These are phyloP conservation scores for Leptographium flavum DNA, from an alignment of 2,329 filamentous ascomycete species.

Conservation along the genomic window DNA sequence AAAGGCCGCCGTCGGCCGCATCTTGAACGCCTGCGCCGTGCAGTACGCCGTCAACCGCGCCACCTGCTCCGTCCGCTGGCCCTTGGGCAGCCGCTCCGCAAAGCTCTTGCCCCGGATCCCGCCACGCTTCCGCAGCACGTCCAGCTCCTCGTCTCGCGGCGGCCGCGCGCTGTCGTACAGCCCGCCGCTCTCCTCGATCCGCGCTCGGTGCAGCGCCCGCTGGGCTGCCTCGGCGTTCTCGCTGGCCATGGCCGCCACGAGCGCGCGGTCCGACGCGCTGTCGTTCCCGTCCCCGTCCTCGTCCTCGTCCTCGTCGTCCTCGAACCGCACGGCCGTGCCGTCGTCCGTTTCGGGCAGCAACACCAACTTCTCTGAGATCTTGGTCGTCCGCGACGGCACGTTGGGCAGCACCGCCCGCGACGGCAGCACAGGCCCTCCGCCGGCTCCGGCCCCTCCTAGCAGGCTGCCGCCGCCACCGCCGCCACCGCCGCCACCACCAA, in stretches of 20 bases:
- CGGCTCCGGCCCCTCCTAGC: background rate
- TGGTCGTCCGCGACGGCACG: slow-evolving; percentile 75
- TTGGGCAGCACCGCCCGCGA: slow-evolving; percentile 32
- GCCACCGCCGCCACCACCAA: too few species aligned
- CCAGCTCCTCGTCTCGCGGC: slow-evolving; percentile 52
- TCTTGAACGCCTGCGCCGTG: slow-evolving; percentile 85
- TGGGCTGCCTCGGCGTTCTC: slow-evolving; percentile 45
- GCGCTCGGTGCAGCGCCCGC: slow-evolving; percentile 19
- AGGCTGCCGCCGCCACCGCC: background rate
- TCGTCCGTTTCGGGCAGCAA: slow-evolving; percentile 69
- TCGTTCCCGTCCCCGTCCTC: slow-evolving; percentile 18
- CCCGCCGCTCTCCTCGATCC: slow-evolving; percentile 20
- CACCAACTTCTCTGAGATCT: slow-evolving; percentile 94
- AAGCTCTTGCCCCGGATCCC: slow-evolving; percentile 69
- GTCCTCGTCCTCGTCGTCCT: slow-evolving; percentile 41
- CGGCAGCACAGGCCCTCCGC: background rate
- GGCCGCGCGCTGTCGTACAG: slow-evolving; percentile 28
- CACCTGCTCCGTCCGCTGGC: slow-evolving; percentile 72
- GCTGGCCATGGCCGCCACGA: slow-evolving; percentile 20
- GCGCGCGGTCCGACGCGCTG: slow-evolving; percentile 22
- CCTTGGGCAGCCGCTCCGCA: slow-evolving; percentile 82
- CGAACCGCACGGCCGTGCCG: slow-evolving; percentile 17
- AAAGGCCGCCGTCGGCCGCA: slow-evolving; percentile 78
- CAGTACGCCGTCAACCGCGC: slow-evolving; percentile 90
- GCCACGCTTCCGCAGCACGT: slow-evolving; percentile 47